Evolutionary conservation across 2,329 filamentous ascomycete genomes (phyloP), one percentile per base, ranked within the genome.

Genomic region (Arthrobotrys musiformis): DNA sequence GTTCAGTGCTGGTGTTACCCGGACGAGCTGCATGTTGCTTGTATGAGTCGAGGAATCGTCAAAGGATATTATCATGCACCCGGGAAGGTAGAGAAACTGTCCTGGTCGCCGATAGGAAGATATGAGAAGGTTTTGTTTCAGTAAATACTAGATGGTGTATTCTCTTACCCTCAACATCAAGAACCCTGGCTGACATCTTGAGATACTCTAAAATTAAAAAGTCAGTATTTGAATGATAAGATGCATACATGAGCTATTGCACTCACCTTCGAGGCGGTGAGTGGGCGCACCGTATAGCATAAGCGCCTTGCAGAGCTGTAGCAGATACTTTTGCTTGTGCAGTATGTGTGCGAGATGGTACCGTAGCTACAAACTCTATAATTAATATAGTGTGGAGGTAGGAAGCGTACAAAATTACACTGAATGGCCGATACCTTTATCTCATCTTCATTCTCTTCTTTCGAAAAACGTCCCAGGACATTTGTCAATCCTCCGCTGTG

Each of bases 51-150:
- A 84, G 4, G 85, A 84, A 83, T 94, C 92, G 81, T 92, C 93
- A 81, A 97, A 97, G 3, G 93, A 94, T 82, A 97, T 91, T 70
- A 97, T 92, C 94, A 97, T 97, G 81, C 92, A 96, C 0, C 92
- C 92, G 0, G 94, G 93, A 30, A 97, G 89, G 82, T 97, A 97
- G 22, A 97, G 85, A 80, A 95, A 97, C 81, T 97, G 93, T 4
- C 91, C 73, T 77, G 2, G 22, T 5, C 2, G 15, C 40, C 2
- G 17, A 17, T 28, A 6, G 24, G 6, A 19, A 11, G 7, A 7
- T 3, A 50, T 26, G 15, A 46, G 6, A 46, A 4, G n/a, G n/a
- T 6, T 1, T 19, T 35, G 30, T 22, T 22, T 2, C 50, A 15
- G 13, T 60, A 22, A n/a, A 52, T n/a, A n/a, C n/a, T n/a, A n/a